Base-by-base conservation (phyloP, 192 early-diverging fungal genomes). In the Bifiguratus adelaidae region DNA sequence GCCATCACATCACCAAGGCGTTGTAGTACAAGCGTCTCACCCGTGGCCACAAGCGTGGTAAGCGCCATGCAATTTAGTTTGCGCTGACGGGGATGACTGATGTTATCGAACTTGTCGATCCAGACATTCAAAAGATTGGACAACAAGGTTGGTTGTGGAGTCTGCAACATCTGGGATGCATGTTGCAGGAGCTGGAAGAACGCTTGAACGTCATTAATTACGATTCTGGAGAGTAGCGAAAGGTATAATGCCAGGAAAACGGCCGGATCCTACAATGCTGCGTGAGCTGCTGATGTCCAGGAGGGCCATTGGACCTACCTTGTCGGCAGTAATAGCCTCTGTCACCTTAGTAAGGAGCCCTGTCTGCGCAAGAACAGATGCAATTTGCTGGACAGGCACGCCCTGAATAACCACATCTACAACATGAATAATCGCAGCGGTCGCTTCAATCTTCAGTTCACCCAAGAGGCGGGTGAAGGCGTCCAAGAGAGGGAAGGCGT, bases 91-190 rank as follows among this genome's bases (percentile, higher is more conserved):
- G 74, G 63, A 41, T 88, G 80, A 6, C 78, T 73, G 37, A 88
- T 69, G 16, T 76, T 77, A 63, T 90, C 88, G 70, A 81, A 86
- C 74, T 80, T 83, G 18, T 88, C 83, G 41, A 78, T 64, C 80
- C 80, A 85, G 6, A 58, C 41, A 24, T 75, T 73, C 12, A 79
- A 12, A n/a, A 78, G 45, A 26, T 56, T 50, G n/a, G 58, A 59
- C 13, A 81, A 50, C 27, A 83, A 67, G 33, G 65, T 52, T 7
- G 41, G 16, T 20, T 44, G 53, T 13, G 61, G 32, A 21, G 59
- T 58, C 12, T 67, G 59, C 26, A 55, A 63, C 43, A 67, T 56
- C 36, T 69, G 66, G 12, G 69, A 67, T 18, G 67, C 65, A 33
- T 53, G 36, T 25, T 60, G 58, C 20, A 77, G 56, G 30, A 61